phyloP scores from a whole-genome alignment of 257 asterid species.

The Voacanga thouarsii region DNA sequence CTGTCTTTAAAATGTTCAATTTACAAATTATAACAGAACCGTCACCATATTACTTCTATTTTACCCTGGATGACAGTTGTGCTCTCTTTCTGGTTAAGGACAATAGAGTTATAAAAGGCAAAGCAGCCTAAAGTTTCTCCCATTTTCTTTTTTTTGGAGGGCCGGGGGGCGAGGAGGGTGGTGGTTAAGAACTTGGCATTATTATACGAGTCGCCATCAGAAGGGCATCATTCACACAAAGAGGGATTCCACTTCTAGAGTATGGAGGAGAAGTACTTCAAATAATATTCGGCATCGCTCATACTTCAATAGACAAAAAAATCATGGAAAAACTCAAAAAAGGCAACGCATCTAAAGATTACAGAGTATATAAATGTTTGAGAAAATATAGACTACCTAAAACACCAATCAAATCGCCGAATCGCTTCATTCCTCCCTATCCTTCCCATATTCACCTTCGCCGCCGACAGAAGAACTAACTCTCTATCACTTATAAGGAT shows the following conservation, averaged over 20 bases:
- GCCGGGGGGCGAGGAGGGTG: too few relatives aligned
- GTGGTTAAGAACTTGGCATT: neutral
- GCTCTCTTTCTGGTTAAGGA: neutral
- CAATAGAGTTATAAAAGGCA: too few relatives aligned
- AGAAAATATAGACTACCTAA: slow-evolving; percentile 49
- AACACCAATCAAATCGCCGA: slow-evolving; percentile 79
- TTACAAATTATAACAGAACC: neutral
- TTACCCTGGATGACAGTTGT: neutral
- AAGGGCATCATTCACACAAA: too few relatives aligned
- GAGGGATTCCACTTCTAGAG: neutral
- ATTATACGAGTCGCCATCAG: neutral
- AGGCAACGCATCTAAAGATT: neutral
- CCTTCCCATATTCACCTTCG: slow-evolving; percentile 67
- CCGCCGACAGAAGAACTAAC: slow-evolving; percentile 34
- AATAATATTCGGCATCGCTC: too few relatives aligned
- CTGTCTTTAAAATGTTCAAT: neutral
- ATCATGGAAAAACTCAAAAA: neutral
- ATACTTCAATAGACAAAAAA: neutral
- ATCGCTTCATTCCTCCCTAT: slow-evolving; percentile 94
- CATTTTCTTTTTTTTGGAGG: neutral
- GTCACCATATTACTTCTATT: neutral
- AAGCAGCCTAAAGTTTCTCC: neutral
- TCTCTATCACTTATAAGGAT: slow-evolving; percentile 44
- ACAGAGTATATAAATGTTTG: neutral
- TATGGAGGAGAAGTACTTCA: neutral